These are phyloP conservation scores for Phoenix roebelenii DNA, from an alignment of 176 grass and related monocot species.

Conservation along the genomic window DNA sequence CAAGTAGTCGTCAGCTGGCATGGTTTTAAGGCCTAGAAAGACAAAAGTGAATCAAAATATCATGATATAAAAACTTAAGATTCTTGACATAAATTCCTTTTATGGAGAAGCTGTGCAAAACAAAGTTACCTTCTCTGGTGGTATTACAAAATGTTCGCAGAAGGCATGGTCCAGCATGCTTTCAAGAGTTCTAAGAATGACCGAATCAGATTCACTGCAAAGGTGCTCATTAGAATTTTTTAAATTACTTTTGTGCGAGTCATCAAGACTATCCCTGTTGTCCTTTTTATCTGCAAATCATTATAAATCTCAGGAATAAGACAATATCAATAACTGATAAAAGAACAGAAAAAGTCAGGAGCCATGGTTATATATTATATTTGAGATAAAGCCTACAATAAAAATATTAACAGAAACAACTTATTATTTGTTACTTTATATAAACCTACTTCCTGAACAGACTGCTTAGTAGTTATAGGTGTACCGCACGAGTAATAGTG, in stretches of 20 bases:
- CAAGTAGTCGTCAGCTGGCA: conserved; percentile 59
- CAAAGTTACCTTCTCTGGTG: conserved; percentile 50
- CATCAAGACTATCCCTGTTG: conserved; percentile 20
- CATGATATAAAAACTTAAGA: conserved; percentile 11
- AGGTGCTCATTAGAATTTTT: conserved; percentile 31
- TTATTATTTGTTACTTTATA: no score
- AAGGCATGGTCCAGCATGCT: conserved; percentile 59
- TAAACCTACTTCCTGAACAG: no score
- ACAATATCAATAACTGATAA: no score
- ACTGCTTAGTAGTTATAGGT: no score
- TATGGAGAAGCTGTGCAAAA: background rate
- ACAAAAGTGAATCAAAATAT: conserved; percentile 16
- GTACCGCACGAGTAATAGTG: no score
- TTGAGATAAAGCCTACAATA: no score
- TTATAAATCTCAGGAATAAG: no score
- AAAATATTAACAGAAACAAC: no score
- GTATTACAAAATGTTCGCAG: conserved; percentile 42
- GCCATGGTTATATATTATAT: no score
- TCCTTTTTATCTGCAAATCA: conserved; percentile 28
- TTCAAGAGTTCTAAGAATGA: conserved; percentile 50
- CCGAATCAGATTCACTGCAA: conserved; percentile 45
- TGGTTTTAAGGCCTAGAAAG: conserved; percentile 43
- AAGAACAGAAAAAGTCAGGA: no score
- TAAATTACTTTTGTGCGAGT: conserved; percentile 24
- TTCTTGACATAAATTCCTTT: no score